Conservation (phyloP, 2,329 filamentous ascomycete species). For the Paraconiothyrium sp. region DNA sequence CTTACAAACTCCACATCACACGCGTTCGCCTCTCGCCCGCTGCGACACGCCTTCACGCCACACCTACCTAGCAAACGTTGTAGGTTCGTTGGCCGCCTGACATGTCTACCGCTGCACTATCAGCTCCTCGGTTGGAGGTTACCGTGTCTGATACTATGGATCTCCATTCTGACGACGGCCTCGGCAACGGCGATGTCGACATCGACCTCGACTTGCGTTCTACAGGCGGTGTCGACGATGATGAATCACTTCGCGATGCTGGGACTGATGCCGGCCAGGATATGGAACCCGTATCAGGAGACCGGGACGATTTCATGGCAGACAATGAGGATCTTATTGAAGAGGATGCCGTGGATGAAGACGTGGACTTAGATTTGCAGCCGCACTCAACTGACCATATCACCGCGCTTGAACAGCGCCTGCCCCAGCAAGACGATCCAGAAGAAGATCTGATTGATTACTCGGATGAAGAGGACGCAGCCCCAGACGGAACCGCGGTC, state of each 20-base stretch:
- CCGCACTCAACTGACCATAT: constrained; percentile 16
- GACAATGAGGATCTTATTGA: constrained; percentile 46
- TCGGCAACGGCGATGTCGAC: constrained; percentile 68
- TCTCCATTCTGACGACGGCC: constrained; percentile 59
- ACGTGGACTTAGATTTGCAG: constrained; percentile 18
- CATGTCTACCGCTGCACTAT: constrained; percentile 38
- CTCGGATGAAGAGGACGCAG: constrained; percentile 43
- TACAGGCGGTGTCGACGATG: constrained; percentile 35
- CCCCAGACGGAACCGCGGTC: constrained; percentile 1
- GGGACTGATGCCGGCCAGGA: constrained; percentile 37
- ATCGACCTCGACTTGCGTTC: constrained; percentile 50
- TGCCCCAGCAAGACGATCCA: constrained; percentile 16
- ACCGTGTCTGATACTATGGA: constrained; percentile 64
- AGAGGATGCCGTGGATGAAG: constrained; percentile 33
- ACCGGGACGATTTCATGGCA: constrained; percentile 50
- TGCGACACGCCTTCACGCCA: constrained; percentile 31
- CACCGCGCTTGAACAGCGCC: constrained; percentile 10
- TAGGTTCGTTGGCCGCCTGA: neutral
- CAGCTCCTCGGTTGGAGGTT: constrained; percentile 37
- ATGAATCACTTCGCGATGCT: constrained; percentile 66
- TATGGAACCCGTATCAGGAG: constrained; percentile 24
- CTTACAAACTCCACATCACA: neutral
- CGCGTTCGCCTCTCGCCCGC: constrained; percentile 18
- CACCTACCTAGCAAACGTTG: constrained; percentile 10
- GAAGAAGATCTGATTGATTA: constrained; percentile 48